Conservation (phyloP, 1,139 yeast species). For the Magnusiomyces clavatus region DNA sequence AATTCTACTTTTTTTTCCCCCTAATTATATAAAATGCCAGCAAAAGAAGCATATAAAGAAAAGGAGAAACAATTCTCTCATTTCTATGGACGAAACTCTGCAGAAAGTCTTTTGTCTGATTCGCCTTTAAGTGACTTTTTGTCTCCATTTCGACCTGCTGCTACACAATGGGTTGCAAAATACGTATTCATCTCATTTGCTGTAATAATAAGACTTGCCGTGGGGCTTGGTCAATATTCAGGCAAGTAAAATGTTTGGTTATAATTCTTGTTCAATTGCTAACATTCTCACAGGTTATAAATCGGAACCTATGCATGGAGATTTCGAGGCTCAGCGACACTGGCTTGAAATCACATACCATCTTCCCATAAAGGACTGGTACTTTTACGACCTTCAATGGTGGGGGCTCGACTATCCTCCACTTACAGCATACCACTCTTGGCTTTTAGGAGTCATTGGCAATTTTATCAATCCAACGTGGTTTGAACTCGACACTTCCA, state of each 20-base stretch:
- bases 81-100: background rate
- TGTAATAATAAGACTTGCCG: slow-evolving; percentile 68
- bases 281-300: slow-evolving; percentile 21
- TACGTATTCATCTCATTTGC: slow-evolving; percentile 71
- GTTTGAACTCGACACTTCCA: slow-evolving; percentile 65
- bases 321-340: slow-evolving; percentile 96
- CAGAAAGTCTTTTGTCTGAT: slow-evolving; percentile 17
- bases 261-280: background rate
- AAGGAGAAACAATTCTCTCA: background rate
- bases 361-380: slow-evolving; percentile 74
- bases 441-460: slow-evolving; percentile 70
- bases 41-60: too few species aligned
- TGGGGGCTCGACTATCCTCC: slow-evolving; percentile 99
- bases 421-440: slow-evolving; percentile 88
- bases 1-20: too few species aligned
- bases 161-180: slow-evolving; percentile 85
- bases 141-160: slow-evolving; percentile 59
- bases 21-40: too few species aligned
- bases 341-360: slow-evolving; percentile 90
- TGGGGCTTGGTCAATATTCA: slow-evolving; percentile 84
- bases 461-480: slow-evolving; percentile 50
- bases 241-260: slow-evolving; percentile 36
- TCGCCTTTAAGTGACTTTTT: slow-evolving; percentile 54
- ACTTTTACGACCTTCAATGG: slow-evolving; percentile 76
- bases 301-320: slow-evolving; percentile 79